These are phyloP conservation scores for Xerocomus spinulosus DNA, from an alignment of 768 basidiomycete species.

Conservation along the genomic window DNA sequence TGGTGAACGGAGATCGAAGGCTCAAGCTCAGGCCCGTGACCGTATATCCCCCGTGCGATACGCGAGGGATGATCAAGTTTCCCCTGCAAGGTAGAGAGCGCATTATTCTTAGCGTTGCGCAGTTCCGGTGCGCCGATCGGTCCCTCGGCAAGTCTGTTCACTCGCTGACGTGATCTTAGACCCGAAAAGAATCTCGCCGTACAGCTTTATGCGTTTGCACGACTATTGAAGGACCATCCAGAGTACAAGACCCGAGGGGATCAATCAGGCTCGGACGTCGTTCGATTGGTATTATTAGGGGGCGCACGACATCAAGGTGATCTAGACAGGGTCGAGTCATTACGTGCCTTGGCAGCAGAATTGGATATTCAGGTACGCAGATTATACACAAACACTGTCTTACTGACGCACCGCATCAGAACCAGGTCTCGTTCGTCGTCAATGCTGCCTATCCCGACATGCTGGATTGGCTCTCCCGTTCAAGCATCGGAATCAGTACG, in stretches of 20 bases:
- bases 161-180: slow-evolving; percentile 34
- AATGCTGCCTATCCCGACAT: slow-evolving; percentile 78
- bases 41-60: slow-evolving; percentile 94
- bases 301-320: slow-evolving; percentile 81
- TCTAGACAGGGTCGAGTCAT: slow-evolving; percentile 55
- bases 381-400: not conserved
- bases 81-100: slow-evolving; percentile 50
- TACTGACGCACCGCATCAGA: slow-evolving; percentile 37
- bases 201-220: slow-evolving; percentile 68
- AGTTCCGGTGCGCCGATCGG: slow-evolving; percentile 66
- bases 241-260: slow-evolving; percentile 37
- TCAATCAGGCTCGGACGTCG: slow-evolving; percentile 21
- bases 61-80: slow-evolving; percentile 59
- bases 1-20: not conserved
- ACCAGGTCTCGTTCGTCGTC: slow-evolving; percentile 69
- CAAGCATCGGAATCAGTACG: slow-evolving; percentile 86
- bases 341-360: slow-evolving; percentile 55
- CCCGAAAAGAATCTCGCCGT: slow-evolving; percentile 92
- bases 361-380: slow-evolving; percentile 59
- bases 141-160: not conserved
- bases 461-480: slow-evolving; percentile 62
- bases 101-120: slow-evolving; percentile 82
- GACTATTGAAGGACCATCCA: slow-evolving; percentile 55
- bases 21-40: slow-evolving; percentile 30
- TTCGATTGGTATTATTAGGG: slow-evolving; percentile 75